phyloP scores from a whole-genome alignment of 2,329 filamentous ascomycete species.

The Aplosporella prunicola region DNA sequence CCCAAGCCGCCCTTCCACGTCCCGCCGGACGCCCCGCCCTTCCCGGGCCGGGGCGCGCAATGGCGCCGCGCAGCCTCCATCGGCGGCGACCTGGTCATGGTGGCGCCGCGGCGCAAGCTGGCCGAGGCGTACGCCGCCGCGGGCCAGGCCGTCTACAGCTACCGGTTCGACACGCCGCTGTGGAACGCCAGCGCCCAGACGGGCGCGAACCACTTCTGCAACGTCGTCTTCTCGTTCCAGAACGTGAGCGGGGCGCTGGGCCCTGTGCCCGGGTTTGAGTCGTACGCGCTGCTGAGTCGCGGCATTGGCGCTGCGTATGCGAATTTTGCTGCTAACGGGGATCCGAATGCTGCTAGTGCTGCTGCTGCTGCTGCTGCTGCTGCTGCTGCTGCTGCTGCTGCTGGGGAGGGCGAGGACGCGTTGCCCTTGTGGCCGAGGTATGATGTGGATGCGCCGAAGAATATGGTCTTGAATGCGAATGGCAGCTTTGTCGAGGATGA shows the following conservation, averaged over 20 bases:
- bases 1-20: conserved; percentile 9
- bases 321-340: conserved; percentile 30
- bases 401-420: conserved; percentile 13
- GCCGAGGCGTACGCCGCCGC: conserved; percentile 37
- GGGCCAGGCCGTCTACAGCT: conserved; percentile 42
- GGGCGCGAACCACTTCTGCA: conserved; percentile 42
- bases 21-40: background rate
- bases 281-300: conserved; percentile 28
- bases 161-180: conserved; percentile 46
- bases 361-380: conserved; percentile 39
- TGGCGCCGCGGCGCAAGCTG: conserved; percentile 42
- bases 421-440: conserved; percentile 33
- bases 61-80: conserved; percentile 42
- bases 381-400: conserved; percentile 32
- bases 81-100: conserved; percentile 42
- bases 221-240: conserved; percentile 32
- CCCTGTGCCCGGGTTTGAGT: conserved; percentile 14
- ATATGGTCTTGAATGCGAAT: conserved; percentile 33
- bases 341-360: conserved; percentile 42
- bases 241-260: conserved; percentile 27
- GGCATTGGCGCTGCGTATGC: conserved; percentile 32
- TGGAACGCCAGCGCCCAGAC: conserved; percentile 30
- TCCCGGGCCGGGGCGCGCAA: conserved; percentile 20
- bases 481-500: conserved; percentile 24
- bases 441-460: conserved; percentile 19